Conservation (phyloP, 805 yeast species). For the Wickerhamiella vanderwaltii region DNA sequence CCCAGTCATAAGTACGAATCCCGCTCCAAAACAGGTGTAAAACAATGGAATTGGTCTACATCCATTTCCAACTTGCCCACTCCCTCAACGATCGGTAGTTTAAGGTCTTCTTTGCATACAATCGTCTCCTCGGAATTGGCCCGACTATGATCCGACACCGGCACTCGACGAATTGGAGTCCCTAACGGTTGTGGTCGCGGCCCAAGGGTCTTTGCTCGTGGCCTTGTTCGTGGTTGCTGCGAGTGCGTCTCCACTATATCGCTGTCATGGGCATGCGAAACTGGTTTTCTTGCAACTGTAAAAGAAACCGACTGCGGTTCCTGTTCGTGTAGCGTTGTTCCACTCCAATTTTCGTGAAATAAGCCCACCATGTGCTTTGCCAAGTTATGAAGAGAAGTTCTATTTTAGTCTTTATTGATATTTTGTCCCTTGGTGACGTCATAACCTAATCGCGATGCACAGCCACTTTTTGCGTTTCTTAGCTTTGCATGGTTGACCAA, state of each 20-base stretch:
- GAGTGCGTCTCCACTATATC: background rate
- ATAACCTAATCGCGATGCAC: too few species aligned
- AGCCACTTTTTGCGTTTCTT: too few species aligned
- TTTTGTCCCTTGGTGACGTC: too few species aligned
- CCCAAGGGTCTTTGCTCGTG: slow-evolving; percentile 1
- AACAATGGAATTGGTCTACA: slow-evolving; percentile 3
- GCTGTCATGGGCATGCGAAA: background rate
- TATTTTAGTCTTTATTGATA: too few species aligned
- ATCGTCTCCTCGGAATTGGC: background rate
- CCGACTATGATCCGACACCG: slow-evolving; percentile 1
- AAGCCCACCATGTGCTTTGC: slow-evolving; percentile 9
- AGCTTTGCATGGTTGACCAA: too few species aligned
- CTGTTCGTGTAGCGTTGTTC: slow-evolving; percentile 2
- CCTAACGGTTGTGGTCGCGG: slow-evolving; percentile 5
- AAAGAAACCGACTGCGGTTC: background rate
- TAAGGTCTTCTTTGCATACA: background rate
- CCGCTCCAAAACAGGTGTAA: background rate
- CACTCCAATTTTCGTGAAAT: slow-evolving; percentile 11
- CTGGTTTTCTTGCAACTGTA: slow-evolving; percentile 9
- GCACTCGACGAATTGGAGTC: background rate
- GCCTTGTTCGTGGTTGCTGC: background rate
- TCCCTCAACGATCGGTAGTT: slow-evolving; percentile 1
- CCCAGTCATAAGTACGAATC: too few species aligned
- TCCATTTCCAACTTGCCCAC: slow-evolving; percentile 7
- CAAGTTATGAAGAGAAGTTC: too few species aligned